A percentile compares a stretch with the other conserved stretches of the same genome.
Conservation (phyloP, 2,329 filamentous ascomycete genomes). For the Neocucurbitaria cava region DNA sequence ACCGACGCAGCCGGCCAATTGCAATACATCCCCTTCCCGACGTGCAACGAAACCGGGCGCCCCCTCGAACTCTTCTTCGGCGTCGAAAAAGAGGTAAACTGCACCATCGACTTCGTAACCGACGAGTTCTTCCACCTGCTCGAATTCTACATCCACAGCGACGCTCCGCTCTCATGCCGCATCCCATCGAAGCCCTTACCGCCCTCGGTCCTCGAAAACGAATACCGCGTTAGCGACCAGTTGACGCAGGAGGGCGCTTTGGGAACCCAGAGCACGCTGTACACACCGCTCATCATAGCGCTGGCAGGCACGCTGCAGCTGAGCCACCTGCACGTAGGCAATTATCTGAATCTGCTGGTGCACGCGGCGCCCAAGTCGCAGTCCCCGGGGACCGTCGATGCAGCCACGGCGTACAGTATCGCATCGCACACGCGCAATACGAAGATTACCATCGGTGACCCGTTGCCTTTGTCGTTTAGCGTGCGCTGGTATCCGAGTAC, state of each 20-base stretch:
- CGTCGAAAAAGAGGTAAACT: conserved; percentile 79
- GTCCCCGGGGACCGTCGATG: conserved; percentile 79
- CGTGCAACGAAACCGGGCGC: conserved; percentile 84
- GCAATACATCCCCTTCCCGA: conserved; percentile 89
- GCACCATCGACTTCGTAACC: conserved; percentile 77
- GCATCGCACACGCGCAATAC: conserved; percentile 65
- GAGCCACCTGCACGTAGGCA: conserved; percentile 85
- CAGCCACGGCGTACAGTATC: conserved; percentile 85
- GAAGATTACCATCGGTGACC: conserved; percentile 85
- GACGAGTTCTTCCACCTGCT: conserved; percentile 86
- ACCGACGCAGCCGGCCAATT: conserved; percentile 81
- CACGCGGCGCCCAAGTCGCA: conserved; percentile 66
- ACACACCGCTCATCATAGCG: conserved; percentile 86
- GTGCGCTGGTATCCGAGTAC: conserved; percentile 88
- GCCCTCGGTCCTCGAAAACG: conserved; percentile 41
- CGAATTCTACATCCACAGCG: conserved; percentile 98
- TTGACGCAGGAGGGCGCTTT: conserved; percentile 47
- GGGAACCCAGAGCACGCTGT: conserved; percentile 51
- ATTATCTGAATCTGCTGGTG: conserved; percentile 86
- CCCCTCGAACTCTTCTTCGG: conserved; percentile 89
- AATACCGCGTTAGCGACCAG: conserved; percentile 48
- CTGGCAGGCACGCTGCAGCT: conserved; percentile 87
- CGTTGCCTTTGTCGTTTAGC: conserved; percentile 77
- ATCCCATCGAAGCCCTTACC: conserved; percentile 77
- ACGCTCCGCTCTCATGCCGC: conserved; percentile 90